These are phyloP conservation scores for Kodamaea nitidulidarum DNA, from an alignment of 805 yeast genomes.

Conservation along the genomic window DNA sequence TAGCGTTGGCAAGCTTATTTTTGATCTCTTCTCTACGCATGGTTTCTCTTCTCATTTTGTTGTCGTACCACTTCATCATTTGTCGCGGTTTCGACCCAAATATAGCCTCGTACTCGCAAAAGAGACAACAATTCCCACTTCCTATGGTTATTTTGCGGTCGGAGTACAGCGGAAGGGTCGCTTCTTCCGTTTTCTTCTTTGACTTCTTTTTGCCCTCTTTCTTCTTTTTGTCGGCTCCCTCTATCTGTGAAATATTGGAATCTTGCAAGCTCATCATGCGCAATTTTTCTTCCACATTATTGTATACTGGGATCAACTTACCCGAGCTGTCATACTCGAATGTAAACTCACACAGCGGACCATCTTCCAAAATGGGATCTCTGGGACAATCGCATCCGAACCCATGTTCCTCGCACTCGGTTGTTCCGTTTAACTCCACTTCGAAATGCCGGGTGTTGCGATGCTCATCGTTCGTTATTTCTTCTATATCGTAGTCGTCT, in stretches of 20 bases:
- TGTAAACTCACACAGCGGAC: conserved; percentile 43
- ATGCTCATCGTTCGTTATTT: conserved; percentile 27
- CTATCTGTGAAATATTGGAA: conserved; percentile 11
- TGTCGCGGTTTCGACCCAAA: conserved; percentile 49
- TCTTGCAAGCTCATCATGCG: conserved; percentile 28
- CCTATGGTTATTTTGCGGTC: conserved; percentile 3
- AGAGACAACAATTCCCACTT: conserved; percentile 33
- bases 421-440: conserved; percentile 35
- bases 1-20: conserved; percentile 36
- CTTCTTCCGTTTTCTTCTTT: conserved; percentile 3
- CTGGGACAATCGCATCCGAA: conserved; percentile 25
- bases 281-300: conserved; percentile 36
- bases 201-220: conserved; percentile 23
- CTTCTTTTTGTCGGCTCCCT: conserved; percentile 13
- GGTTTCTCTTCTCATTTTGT: conserved; percentile 23
- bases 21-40: conserved; percentile 30
- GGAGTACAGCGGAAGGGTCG: conserved; percentile 1
- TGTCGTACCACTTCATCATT: conserved; percentile 49
- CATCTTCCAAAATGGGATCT: conserved; percentile 19
- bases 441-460: conserved; percentile 34
- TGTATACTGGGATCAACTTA: conserved; percentile 37
- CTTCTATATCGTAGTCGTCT: conserved; percentile 39
- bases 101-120: conserved; percentile 51
- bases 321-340: conserved; percentile 42
- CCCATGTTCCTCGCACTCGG: conserved; percentile 30